Evolutionary conservation across 306 rosid genomes (phyloP).

Genomic region (Fragaria vesca): DNA sequence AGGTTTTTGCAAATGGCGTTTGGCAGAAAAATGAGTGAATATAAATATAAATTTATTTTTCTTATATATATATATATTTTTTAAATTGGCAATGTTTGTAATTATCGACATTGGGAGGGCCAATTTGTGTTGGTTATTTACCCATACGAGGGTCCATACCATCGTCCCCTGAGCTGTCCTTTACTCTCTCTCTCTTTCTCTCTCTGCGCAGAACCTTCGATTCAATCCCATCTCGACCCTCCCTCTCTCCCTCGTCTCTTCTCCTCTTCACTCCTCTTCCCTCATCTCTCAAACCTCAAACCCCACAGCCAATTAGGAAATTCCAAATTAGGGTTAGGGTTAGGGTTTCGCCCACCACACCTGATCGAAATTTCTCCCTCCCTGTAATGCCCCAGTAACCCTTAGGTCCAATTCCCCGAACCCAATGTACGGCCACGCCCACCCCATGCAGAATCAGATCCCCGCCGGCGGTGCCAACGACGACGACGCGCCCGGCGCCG

Average conservation of each 20-base stretch:
- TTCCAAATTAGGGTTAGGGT: conserved; percentile 11
- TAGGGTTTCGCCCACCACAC: conserved; percentile 5
- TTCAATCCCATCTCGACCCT: neutral
- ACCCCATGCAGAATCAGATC: conserved; percentile 56
- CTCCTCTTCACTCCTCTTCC: neutral
- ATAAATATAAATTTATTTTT: too few relatives aligned
- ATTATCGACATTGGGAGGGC: neutral
- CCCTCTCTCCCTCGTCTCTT: neutral
- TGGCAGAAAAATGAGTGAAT: too few relatives aligned
- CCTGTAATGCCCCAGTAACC: conserved; percentile 42
- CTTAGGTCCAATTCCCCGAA: conserved; percentile 21
- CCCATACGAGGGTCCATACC: neutral
- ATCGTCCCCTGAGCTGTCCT: conserved; percentile 5
- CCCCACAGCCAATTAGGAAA: neutral
- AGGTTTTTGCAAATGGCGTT: too few relatives aligned
- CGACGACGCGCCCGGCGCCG: conserved; percentile 38
- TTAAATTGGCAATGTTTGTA: neutral
- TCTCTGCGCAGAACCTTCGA: neutral
- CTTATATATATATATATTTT: too few relatives aligned
- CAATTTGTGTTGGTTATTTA: neutral
- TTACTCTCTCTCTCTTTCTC: conserved; percentile 8
- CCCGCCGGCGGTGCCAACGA: conserved; percentile 40
- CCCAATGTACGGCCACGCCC: conserved; percentile 65
- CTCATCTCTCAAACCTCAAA: neutral
- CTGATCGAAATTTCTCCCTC: conserved; percentile 17